Evolutionary conservation across 116 monocot genomes (phyloP), one percentile per base, ranked within the genome.

Genomic region (Iris pallida): DNA sequence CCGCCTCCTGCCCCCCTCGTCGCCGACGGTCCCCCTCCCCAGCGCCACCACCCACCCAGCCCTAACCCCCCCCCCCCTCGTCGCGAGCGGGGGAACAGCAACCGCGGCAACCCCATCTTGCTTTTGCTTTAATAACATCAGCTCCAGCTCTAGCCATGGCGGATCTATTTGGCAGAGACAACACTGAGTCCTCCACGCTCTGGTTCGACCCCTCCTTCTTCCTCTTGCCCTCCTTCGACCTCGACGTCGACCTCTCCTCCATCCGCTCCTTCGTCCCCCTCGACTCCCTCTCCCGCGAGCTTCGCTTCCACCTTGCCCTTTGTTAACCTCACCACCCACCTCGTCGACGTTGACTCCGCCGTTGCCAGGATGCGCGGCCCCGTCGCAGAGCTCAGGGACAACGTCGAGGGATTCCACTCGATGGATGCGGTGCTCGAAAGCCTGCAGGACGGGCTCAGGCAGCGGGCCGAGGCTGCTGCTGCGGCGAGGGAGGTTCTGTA

Each of bases 261-360:
- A 93, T 98, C 65, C 93, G 90, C 61, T 74, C 88, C 70, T 93
- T 83, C 72, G 93, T 98, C 57, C 98, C 98, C 52, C 85, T 98
- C 49, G 90, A 92, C 17, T 81, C 78, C 83, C 93, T 98, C 58
- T 81, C 90, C 47, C 45, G 72, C 20, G 93, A 98, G 79, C 98
- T 98, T 69, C 85, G 80, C n/a, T 56, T 83, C 51, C 86, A 98
- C 78, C 85, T 93, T 49, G 57, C 90, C 62, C 71, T 98, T 98
- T 75, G 93, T 92, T 53, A 76, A 82, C 66, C 85, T 98, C 73
- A 87, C 87, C 75, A 84, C 85, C 42, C 82, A 85, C 65, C 89
- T 98, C 62, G 88, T 90, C 16, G 97, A 89, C 59, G 93, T 90
- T 30, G 90, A 85, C 42, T 65, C 92, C 30, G 84, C 92, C 15